These are phyloP conservation scores for Trichomonascaceae sp. DNA, from an alignment of 1,139 yeast species.

Conservation along the genomic window DNA sequence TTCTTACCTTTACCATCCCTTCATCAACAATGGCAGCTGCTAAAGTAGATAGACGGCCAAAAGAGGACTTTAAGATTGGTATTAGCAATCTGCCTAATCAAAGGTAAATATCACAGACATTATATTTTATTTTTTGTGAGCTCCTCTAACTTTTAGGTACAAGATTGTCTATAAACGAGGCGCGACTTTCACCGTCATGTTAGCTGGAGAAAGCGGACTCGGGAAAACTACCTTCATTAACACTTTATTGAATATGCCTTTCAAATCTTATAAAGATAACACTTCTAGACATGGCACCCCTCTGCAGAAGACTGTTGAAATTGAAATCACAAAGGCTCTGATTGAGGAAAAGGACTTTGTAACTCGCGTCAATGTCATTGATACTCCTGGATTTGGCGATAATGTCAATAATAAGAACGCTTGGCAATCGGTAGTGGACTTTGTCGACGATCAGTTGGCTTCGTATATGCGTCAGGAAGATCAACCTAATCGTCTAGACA, in stretches of 20 bases:
- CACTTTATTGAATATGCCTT: constrained; percentile 61
- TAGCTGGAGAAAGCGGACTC: constrained; percentile 92
- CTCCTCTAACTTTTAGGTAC: constrained; percentile 41
- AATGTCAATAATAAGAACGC: constrained; percentile 88
- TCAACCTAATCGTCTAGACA: constrained; percentile 68
- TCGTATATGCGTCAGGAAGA: constrained; percentile 92
- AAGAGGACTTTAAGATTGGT: constrained; percentile 44
- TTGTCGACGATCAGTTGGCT: constrained; percentile 96
- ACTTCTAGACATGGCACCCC: constrained; percentile 63
- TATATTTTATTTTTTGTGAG: not conserved
- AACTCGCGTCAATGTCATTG: constrained; percentile 80
- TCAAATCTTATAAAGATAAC: constrained; percentile 61
- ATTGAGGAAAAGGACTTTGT: constrained; percentile 89
- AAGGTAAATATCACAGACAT: constrained; percentile 47
- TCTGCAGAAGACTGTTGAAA: constrained; percentile 83
- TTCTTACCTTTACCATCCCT: not conserved
- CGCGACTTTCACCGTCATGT: constrained; percentile 85
- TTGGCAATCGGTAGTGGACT: constrained; percentile 91
- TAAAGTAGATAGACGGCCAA: not conserved
- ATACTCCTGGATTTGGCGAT: constrained; percentile 98
- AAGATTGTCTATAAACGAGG: constrained; percentile 87
- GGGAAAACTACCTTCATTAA: constrained; percentile 88
- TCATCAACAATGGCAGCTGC: not conserved
- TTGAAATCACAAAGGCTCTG: constrained; percentile 82
- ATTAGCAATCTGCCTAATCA: constrained; percentile 90